A percentile compares a stretch with the other conserved stretches of the same genome.
These are phyloP conservation scores for Penicillium oxalicum DNA, from an alignment of 2,329 filamentous ascomycete species.

Conservation along the genomic window DNA sequence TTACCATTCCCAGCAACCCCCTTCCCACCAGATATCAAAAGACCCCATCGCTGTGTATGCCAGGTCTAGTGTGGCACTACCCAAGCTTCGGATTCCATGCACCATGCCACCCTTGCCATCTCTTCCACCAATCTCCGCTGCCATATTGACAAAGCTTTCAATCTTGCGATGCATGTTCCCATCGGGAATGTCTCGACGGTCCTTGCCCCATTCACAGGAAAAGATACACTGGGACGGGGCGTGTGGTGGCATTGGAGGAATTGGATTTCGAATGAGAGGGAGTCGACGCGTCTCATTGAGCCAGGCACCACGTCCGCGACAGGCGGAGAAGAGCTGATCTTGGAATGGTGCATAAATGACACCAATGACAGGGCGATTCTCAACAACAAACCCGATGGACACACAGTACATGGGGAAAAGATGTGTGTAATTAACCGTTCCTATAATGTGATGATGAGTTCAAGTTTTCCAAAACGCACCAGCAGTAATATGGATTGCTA, in stretches of 20 bases:
- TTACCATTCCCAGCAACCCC: constrained; percentile 73
- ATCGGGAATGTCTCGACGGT: constrained; percentile 58
- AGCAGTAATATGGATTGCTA: background rate
- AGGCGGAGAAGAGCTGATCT: constrained; percentile 63
- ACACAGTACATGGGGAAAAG: constrained; percentile 78
- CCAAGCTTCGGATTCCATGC: constrained; percentile 66
- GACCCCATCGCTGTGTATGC: constrained; percentile 70
- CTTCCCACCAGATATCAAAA: constrained; percentile 80
- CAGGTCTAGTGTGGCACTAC: constrained; percentile 67
- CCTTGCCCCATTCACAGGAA: constrained; percentile 74
- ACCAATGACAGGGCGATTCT: constrained; percentile 58
- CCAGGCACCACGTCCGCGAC: constrained; percentile 61
- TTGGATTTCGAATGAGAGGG: constrained; percentile 57
- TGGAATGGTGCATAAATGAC: constrained; percentile 68
- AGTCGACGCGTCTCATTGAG: constrained; percentile 59
- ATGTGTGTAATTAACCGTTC: constrained; percentile 74
- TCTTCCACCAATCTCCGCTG: constrained; percentile 57
- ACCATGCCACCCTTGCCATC: constrained; percentile 70
- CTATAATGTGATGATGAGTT: constrained; percentile 20
- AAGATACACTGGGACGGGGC: constrained; percentile 67
- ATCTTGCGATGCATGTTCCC: constrained; percentile 67
- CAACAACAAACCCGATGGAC: constrained; percentile 63
- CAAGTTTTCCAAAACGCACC: too few relatives aligned
- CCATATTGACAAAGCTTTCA: constrained; percentile 70
- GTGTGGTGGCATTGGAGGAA: constrained; percentile 56